These are phyloP conservation scores for Pseudocercospora fuligena DNA, from an alignment of 2,329 filamentous ascomycete species.

Conservation along the genomic window DNA sequence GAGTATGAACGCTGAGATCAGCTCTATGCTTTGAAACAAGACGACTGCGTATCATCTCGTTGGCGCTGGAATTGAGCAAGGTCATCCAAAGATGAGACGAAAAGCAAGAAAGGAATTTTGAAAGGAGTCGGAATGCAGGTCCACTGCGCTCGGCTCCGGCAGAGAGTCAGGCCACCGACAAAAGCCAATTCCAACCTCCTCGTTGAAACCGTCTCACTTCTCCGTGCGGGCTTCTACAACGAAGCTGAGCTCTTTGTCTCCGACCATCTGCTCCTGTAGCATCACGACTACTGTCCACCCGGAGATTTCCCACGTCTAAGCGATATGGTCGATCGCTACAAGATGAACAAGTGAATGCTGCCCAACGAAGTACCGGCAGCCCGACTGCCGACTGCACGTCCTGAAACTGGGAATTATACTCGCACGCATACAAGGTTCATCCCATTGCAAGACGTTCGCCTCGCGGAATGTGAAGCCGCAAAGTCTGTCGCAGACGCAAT, in stretches of 20 bases:
- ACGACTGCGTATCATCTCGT: too few relatives aligned
- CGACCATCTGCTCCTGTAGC: background rate
- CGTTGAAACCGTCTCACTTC: background rate
- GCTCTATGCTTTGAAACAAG: too few relatives aligned
- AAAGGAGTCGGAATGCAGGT: background rate
- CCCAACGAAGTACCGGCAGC: conserved; percentile 2
- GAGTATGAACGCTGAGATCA: too few relatives aligned
- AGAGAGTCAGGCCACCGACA: background rate
- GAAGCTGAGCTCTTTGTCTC: background rate
- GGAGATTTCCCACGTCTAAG: background rate
- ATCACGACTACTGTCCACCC: background rate
- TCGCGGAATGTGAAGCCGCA: background rate
- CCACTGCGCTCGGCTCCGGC: background rate
- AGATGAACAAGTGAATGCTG: background rate
- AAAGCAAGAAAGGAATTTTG: background rate
- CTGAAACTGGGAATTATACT: conserved; percentile 9
- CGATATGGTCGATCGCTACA: background rate
- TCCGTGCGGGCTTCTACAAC: background rate
- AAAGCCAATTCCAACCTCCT: conserved; percentile 1
- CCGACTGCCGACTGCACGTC: background rate
- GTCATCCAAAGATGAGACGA: too few relatives aligned
- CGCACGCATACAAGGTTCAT: background rate
- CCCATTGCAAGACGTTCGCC: conserved; percentile 4
- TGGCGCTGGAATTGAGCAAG: too few relatives aligned
- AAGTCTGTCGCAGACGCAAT: conserved; percentile 10